Conservation (phyloP, 306 rosid genomes). For the Macrotyloma uniflorum region DNA sequence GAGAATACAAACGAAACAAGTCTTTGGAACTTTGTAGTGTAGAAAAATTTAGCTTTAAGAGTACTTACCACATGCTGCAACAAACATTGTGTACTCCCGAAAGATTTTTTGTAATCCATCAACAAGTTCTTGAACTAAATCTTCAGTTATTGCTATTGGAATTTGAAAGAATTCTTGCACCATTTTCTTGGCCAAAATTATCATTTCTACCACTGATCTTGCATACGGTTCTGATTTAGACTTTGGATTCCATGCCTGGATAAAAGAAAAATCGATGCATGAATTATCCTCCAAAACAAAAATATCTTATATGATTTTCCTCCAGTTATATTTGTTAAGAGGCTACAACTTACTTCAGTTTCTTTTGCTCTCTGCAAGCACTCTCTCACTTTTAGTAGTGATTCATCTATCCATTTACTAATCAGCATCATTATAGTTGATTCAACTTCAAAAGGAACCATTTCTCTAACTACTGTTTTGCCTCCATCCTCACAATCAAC, state of each 20-base stretch:
- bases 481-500: slow-evolving; percentile 93
- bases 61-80: slow-evolving; percentile 67
- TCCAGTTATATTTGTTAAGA: not conserved
- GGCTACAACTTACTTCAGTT: slow-evolving; percentile 63
- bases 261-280: not conserved
- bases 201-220: slow-evolving; percentile 72
- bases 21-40: not conserved
- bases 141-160: slow-evolving; percentile 73
- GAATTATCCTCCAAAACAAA: not conserved
- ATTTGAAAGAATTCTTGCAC: slow-evolving; percentile 78
- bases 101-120: slow-evolving; percentile 56
- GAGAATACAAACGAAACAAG: not conserved
- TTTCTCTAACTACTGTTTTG: slow-evolving; percentile 75
- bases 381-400: slow-evolving; percentile 53
- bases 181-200: slow-evolving; percentile 56
- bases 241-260: slow-evolving; percentile 95
- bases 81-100: slow-evolving; percentile 67
- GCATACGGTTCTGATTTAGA: slow-evolving; percentile 85
- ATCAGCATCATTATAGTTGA: slow-evolving; percentile 54
- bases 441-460: slow-evolving; percentile 90
- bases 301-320: not conserved
- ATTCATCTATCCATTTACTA: slow-evolving; percentile 70
- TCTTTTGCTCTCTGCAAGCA: slow-evolving; percentile 61
- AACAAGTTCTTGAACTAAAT: slow-evolving; percentile 71
- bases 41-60: not conserved